Conservation (phyloP, 208 protist genomes). For the Polymyxa betae region DNA sequence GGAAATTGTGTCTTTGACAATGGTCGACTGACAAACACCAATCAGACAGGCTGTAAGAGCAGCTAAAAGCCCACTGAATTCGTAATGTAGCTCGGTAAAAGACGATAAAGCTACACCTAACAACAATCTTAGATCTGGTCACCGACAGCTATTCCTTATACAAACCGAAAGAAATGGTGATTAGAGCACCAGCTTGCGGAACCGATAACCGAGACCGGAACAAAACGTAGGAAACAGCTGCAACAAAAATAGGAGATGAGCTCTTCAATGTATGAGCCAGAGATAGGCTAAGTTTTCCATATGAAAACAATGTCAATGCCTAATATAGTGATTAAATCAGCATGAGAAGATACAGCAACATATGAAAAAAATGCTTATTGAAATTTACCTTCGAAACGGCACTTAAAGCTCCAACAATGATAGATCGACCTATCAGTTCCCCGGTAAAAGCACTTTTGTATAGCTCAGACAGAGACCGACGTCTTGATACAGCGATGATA, state of each 20-base stretch:
- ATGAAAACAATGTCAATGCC: background rate
- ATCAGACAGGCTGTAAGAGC: background rate
- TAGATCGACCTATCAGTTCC: background rate
- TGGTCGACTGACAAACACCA: background rate
- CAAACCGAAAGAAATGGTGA: background rate
- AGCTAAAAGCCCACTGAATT: background rate
- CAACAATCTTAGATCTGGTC: too few species aligned
- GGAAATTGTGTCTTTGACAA: background rate
- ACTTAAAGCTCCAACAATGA: background rate
- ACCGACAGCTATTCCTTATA: too few species aligned
- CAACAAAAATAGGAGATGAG: background rate
- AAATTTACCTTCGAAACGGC: constrained; percentile 4
- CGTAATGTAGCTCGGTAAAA: background rate
- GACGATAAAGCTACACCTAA: background rate
- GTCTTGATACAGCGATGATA: background rate
- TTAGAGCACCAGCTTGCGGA: background rate
- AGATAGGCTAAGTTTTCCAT: background rate
- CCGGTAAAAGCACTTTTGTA: background rate
- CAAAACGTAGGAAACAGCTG: background rate
- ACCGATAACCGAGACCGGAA: background rate
- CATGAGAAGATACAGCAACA: too few species aligned
- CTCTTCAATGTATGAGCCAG: background rate
- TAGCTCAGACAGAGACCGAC: background rate
- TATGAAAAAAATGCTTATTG: too few species aligned
- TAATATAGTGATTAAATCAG: too few species aligned